Conservation (phyloP, 2,329 filamentous ascomycete species). For the Xylariaceae sp. region DNA sequence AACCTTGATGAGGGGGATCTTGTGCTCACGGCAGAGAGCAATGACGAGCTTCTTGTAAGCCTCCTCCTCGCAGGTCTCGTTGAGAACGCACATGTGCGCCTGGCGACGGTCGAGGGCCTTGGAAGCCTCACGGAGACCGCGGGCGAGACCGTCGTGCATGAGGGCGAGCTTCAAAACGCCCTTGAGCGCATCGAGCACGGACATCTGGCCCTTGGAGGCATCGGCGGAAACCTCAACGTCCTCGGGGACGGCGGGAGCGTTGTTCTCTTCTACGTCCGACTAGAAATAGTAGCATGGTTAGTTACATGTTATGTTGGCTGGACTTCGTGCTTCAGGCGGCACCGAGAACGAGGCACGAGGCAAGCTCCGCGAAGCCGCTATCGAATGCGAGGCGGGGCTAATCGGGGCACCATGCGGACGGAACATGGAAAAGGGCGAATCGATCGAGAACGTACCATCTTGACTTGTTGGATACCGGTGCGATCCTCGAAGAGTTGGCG, state of each 20-base stretch:
- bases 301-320: conserved; percentile 22
- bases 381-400: conserved; percentile 9
- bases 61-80: conserved; percentile 99
- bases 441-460: conserved; percentile 50
- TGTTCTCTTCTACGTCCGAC: conserved; percentile 99
- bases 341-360: not conserved
- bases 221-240: conserved; percentile 97
- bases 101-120: conserved; percentile 98
- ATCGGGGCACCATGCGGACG: not conserved
- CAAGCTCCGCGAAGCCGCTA: not conserved
- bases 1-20: conserved; percentile 99
- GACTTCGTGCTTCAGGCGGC: not conserved
- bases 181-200: conserved; percentile 96
- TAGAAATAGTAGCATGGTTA: conserved; percentile 36
- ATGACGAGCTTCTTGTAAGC: conserved; percentile 99
- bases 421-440: not conserved
- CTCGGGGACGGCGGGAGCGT: conserved; percentile 72
- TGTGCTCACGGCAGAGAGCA: conserved; percentile 98
- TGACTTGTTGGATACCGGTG: conserved; percentile 53
- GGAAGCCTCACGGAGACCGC: conserved; percentile 95
- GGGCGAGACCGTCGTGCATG: conserved; percentile 98
- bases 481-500: conserved; percentile 61
- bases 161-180: conserved; percentile 97
- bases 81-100: conserved; percentile 99
- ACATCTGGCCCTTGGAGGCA: conserved; percentile 88